A percentile compares a stretch with the other conserved stretches of the same genome.
Evolutionary conservation across 2,329 filamentous ascomycete species (phyloP).

Genomic region (Epichloe gansuensis): DNA sequence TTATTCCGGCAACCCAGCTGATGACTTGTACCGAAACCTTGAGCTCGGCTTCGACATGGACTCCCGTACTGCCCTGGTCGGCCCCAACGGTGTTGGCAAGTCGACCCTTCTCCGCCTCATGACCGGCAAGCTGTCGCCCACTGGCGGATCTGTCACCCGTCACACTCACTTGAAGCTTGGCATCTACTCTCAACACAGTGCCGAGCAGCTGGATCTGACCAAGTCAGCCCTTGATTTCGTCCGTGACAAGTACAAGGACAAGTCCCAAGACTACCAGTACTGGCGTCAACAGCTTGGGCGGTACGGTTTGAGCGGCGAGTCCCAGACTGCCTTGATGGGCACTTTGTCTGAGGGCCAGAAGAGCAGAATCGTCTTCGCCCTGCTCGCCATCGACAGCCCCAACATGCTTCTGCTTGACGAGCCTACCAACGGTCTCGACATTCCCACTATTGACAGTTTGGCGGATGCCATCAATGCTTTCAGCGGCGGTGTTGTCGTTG

Average conservation of each 20-base stretch:
- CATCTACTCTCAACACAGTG: conserved; percentile 96
- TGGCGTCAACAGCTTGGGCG: conserved; percentile 95
- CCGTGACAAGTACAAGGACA: conserved; percentile 79
- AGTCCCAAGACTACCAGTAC: conserved; percentile 97
- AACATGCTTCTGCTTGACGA: conserved; percentile 98
- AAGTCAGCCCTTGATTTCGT: conserved; percentile 98
- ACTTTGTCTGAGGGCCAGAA: conserved; percentile 97
- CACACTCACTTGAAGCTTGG: conserved; percentile 99
- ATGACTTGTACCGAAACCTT: conserved; percentile 92
- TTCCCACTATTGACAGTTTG: conserved; percentile 93
- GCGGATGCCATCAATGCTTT: conserved; percentile 96
- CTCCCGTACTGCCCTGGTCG: conserved; percentile 90
- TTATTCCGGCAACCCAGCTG: conserved; percentile 78
- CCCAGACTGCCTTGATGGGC: conserved; percentile 95
- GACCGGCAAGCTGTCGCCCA: conserved; percentile 88
- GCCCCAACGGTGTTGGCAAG: conserved; percentile 98
- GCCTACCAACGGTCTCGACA: conserved; percentile 98
- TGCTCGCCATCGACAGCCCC: conserved; percentile 86
- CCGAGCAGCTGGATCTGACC: conserved; percentile 94
- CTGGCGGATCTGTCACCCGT: conserved; percentile 66
- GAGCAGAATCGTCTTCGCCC: conserved; percentile 93
- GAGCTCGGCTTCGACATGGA: conserved; percentile 99
- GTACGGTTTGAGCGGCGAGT: conserved; percentile 85
- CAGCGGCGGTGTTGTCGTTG: conserved; percentile 91
- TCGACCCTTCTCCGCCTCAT: conserved; percentile 92